Base-by-base conservation (phyloP, 2,329 filamentous ascomycete genomes). In the Hypoxylon sp. region DNA sequence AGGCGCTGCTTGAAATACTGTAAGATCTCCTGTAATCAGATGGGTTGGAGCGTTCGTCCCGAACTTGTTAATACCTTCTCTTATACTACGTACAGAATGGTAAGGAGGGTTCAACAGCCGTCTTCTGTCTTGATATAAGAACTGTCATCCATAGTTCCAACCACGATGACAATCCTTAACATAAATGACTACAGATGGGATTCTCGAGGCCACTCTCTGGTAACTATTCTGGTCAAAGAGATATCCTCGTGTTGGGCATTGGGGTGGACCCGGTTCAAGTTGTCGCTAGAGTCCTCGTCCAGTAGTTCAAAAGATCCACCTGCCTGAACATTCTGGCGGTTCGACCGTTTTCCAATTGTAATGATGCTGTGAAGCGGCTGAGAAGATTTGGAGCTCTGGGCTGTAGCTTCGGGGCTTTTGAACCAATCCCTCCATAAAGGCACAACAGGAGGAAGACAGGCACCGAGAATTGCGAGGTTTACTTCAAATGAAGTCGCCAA, bases 401-500 rank as follows among this genome's bases (percentile, higher is more conserved):
- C 11, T 16, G 48, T 24, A 8, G 4, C 16, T 24, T n/a, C 12
- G 11, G 18, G 18, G 24, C 38, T 16, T 4, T 32, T 20, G 11
- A 51, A 51, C 48, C 48, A 51, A 38, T 51, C 30, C 33, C 32
- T 38, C 48, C 48, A 51, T n/a, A 51, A 20, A 5, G 48, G 30
- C 33, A 36, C 36, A 26, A 30, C 38, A 24, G 48, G 48, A 3
- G 48, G 48, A 26, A 51, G 48, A 30, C 48, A 51, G 30, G 48
- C 32, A 4, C 48, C 48, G 20, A 26, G 33, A 7, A 51, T 51
- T 11, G 48, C 48, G 24, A 51, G 36, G 48, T 51, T 51, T n/a
- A 51, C 48, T 18, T 51, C 48, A 32, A 51, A 51, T 16, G 30
- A 51, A 14, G 30, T 51, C 32, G 48, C 30, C 14, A 52, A 24